Base-by-base conservation (phyloP, 768 basidiomycete species). In the Epithele typhae region DNA sequence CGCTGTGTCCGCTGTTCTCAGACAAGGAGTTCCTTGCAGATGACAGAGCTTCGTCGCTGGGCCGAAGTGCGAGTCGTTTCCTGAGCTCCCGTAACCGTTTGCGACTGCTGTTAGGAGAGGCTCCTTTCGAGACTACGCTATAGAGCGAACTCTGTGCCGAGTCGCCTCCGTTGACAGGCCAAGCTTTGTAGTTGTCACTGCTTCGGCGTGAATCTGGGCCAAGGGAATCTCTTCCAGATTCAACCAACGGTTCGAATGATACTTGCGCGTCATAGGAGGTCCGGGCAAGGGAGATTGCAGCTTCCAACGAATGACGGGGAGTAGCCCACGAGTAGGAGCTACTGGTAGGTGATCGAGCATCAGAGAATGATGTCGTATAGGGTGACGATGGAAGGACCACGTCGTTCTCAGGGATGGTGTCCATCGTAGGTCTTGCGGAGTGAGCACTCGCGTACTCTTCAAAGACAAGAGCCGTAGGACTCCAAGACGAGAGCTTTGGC, bases 391-490 rank as follows among this genome's bases (percentile, higher is more conserved):
- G 51, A 38, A 46, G 25, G 17, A 53, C 37, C 2, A 58, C 48
- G 5, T 48, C 51, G 52, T 73, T 65, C 53, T 79, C 76, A 4
- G 74, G 71, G 43, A 77, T 75, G 12, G 75, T 68, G 35, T 67
- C 61, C 68, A 74, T 73, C 6, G 54, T 51, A 33, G 66, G 70
- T 2, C 59, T 60, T 8, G 56, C 59, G 7, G 54, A 45, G 44
- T 70, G 73, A 4, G 71, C 67, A 52, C 72, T 75, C 18, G 74
- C 47, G 56, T 79, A 87, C 59, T 87, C 80, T 61, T 88, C 83
- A 51, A 83, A 70, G 11, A 85, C 75, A 42, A 84, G 66, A 3
- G 87, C 86, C 8, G 86, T 79, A 39, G 88, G 58, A 59, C 81
- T 70, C 81, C 84, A 82, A 0, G 35, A 3, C 2, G 51, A 52